Evolutionary conservation across 768 basidiomycete genomes (phyloP), one percentile per base, ranked within the genome.

Genomic region (Macrolepiota dolichaula): DNA sequence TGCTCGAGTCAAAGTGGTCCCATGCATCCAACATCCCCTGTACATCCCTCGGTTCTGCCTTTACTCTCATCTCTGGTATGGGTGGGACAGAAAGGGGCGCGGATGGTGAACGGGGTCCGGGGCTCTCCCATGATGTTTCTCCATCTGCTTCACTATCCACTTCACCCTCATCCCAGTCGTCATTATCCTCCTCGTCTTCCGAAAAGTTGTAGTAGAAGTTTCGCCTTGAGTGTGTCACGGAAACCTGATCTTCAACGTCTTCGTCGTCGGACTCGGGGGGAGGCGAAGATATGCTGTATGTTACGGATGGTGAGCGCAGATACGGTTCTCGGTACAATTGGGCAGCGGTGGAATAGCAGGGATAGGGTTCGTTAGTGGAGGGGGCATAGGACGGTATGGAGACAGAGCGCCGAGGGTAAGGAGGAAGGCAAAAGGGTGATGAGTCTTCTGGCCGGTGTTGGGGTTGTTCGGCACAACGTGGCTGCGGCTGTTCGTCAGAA

Each of bases 261-360:
- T 87, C 86, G 62, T 83, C 84, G 60, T 85, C 85, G 3, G 86
- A 89, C 65, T 91, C 88, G 3, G 89, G 89, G 12, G 89, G 89
- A 1, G 85, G 87, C 0, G 89, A 88, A 12, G 84, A 83, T 49
- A 78, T 70, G 44, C 82, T 86, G 69, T 75, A 77, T 2, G 85
- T 74, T 15, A 85, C 72, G 7, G 87, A 87, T 6, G 85, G 82
- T 1, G 86, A 86, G 40, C 85, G 86, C 60, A 79, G 81, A 65
- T 71, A 77, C 46, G 70, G 68, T 59, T 71, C 66, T 22, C 61
- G 58, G 57, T 67, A 65, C 64, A 71, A 53, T 17, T 67, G 69
- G 29, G 29, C 29, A 51, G 68, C 67, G 19, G 57, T 61, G 35
- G 71, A 69, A 44, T 69, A 73, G 63, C 68, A 68, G 35, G 70